These are phyloP conservation scores for Pseudogymnoascus verrucosus DNA, from an alignment of 2,329 filamentous ascomycete species.

Conservation along the genomic window DNA sequence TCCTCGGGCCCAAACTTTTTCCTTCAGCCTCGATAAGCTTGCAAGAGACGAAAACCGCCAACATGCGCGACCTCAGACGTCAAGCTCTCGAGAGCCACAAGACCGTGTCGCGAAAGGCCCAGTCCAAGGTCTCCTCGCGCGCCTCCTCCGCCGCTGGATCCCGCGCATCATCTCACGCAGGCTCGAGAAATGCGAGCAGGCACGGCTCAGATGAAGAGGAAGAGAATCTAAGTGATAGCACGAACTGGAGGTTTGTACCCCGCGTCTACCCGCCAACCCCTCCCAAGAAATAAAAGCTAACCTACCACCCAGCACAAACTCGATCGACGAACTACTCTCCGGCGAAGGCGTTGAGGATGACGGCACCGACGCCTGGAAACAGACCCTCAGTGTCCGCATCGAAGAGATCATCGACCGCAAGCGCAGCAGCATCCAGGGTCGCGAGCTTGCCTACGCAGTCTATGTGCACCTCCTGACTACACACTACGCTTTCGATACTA, in stretches of 20 bases:
- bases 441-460: constrained; percentile 49
- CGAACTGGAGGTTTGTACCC: constrained; percentile 41
- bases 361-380: constrained; percentile 46
- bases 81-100: constrained; percentile 50
- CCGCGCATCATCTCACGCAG: constrained; percentile 38
- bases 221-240: constrained; percentile 42
- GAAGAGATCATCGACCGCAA: constrained; percentile 61
- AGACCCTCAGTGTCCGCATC: constrained; percentile 50
- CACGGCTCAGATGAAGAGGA: constrained; percentile 48
- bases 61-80: constrained; percentile 38
- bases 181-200: constrained; percentile 40
- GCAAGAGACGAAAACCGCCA: neutral
- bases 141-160: constrained; percentile 41
- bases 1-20: neutral
- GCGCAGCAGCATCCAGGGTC: constrained; percentile 54
- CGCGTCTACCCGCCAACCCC: neutral
- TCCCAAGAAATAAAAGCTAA: neutral
- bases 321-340: constrained; percentile 42
- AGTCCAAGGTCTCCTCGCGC: constrained; percentile 39
- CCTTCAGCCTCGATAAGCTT: neutral
- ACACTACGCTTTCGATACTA: constrained; percentile 53
- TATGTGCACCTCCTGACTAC: constrained; percentile 54
- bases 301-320: constrained; percentile 32
- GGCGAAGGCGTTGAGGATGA: constrained; percentile 39
- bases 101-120: constrained; percentile 49